Base-by-base conservation (phyloP, 441 rosid genomes). In the Raphanus hybrid region DNA sequence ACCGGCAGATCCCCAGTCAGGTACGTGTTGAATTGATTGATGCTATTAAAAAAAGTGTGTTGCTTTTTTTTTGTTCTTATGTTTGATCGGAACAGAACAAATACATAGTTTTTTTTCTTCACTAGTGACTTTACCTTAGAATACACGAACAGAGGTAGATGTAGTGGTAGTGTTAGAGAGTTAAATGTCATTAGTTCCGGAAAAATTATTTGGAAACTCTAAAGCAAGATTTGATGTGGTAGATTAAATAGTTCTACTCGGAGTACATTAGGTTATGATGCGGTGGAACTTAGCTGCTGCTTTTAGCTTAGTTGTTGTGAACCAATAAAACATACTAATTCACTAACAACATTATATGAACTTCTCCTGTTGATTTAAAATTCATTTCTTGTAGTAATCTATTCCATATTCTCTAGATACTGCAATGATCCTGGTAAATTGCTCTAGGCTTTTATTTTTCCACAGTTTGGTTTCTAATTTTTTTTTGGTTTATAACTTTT, bases 1-100 rank as follows among this genome's bases (percentile, higher is more conserved):
- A 76, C 60, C 80, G 98, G 66, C 89, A 91, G 85, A 91, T 96
- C 67, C 98, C 93, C 0, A 93, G 97, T 78, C 82, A 83, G 98
- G 98, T 96, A 86, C 35, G 65, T 68, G 10, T 27, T 54, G 23
- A 20, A 20, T 20, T 20, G 23, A 20, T 20, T 68, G 18, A 10
- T 54, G 61, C 16, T 6, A n/a, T 58, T 37, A 15, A 71, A 1
- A n/a, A 12, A 15, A 63, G 39, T 64, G 11, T 72, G 27, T 61
- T 71, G 35, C 43, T 29, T 29, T 29, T 29, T 29, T 63, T 61
- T 5, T 69, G 37, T 35, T 67, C 8, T 48, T 62, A 1, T 10
- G 69, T 60, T 23, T n/a, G 16, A 54, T 39, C 3, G 10, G 2
- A 58, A 10, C 43, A 4, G 1, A 34, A 45, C 57, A 48, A 6